A percentile compares a stretch with the other conserved stretches of the same genome.
phyloP scores from a whole-genome alignment of 495 filamentous ascomycete species.

The Penicillium ucsense region DNA sequence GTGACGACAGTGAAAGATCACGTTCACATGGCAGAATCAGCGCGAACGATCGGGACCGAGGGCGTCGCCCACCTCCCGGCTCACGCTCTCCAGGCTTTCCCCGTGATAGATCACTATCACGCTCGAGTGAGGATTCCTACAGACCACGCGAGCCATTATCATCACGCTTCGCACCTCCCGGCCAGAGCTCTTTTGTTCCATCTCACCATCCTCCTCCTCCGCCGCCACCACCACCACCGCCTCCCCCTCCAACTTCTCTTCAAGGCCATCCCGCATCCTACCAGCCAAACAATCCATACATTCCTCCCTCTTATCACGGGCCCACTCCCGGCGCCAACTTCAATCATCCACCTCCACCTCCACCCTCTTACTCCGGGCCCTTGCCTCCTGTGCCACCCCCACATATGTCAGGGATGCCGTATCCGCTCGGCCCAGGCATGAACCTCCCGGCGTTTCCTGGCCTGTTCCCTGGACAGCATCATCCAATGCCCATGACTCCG shows the following conservation, averaged over 20 bases:
- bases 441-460: constrained; percentile 19
- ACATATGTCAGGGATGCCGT: constrained; percentile 14
- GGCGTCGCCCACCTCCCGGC: not conserved
- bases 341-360: constrained; percentile 38
- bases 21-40: constrained; percentile 17
- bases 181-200: too few species aligned
- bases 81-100: constrained; percentile 12
- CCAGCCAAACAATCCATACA: constrained; percentile 12
- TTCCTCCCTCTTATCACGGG: constrained; percentile 3
- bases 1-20: constrained; percentile 16
- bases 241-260: constrained; percentile 14
- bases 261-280: constrained; percentile 11
- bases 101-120: constrained; percentile 24
- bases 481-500: constrained; percentile 12
- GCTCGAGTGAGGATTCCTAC: constrained; percentile 38
- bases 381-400: constrained; percentile 42
- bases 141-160: constrained; percentile 28
- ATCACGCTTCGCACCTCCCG: constrained; percentile 18
- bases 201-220: constrained; percentile 13
- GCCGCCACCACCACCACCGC: constrained; percentile 14
- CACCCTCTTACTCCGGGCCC: constrained; percentile 38
- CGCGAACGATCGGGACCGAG: not conserved
- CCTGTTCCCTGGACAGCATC: constrained; percentile 9
- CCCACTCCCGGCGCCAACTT: constrained; percentile 7
- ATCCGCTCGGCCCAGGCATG: constrained; percentile 11